These are phyloP conservation scores for Monosporozyma siamensis DNA, from an alignment of 805 yeast genomes.

Conservation along the genomic window DNA sequence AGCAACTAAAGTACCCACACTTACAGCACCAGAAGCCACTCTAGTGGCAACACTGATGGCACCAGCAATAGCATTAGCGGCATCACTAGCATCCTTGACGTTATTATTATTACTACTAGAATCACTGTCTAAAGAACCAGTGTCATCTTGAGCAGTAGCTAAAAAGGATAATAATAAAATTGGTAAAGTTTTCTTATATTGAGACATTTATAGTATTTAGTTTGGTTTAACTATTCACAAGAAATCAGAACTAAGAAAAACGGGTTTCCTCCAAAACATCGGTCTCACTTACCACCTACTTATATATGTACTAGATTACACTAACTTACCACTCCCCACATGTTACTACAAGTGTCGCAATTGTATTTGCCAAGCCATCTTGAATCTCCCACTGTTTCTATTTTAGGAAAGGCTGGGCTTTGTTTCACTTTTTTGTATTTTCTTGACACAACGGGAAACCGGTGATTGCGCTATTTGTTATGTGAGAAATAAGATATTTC, in stretches of 20 bases:
- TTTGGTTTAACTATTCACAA: background rate
- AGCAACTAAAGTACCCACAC: background rate
- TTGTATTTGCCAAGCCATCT: slow-evolving; percentile 4
- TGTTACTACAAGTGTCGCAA: too few species aligned
- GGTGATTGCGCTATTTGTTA: too few species aligned
- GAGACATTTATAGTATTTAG: background rate
- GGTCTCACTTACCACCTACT: too few species aligned
- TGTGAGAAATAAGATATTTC: too few species aligned
- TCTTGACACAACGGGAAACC: too few species aligned
- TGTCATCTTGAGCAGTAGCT: background rate
- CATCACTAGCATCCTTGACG: background rate
- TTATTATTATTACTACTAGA: too few species aligned
- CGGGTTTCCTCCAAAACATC: too few species aligned
- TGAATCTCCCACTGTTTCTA: background rate
- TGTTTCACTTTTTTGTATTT: background rate
- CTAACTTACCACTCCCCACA: too few species aligned
- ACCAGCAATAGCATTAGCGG: background rate
- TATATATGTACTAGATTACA: too few species aligned
- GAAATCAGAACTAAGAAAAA: too few species aligned
- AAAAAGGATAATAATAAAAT: background rate
- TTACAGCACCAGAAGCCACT: background rate
- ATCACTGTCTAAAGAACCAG: background rate
- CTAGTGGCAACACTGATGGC: slow-evolving; percentile 1
- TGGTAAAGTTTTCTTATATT: background rate
- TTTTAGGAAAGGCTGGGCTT: background rate